Conservation (phyloP, 805 yeast genomes). For the Starmerella floris region DNA sequence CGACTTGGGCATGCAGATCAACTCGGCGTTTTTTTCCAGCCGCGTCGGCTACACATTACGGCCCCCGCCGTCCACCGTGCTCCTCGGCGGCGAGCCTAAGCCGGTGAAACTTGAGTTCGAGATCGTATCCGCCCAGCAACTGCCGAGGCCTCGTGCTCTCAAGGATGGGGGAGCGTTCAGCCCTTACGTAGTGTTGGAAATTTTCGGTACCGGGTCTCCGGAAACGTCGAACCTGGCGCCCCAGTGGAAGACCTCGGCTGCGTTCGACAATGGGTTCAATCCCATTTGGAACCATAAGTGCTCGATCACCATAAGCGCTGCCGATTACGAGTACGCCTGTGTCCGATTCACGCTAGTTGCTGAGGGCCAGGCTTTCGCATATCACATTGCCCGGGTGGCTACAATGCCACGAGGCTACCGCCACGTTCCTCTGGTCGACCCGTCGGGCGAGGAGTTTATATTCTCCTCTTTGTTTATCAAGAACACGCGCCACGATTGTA, state of each 20-base stretch:
- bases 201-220: constrained; percentile 33
- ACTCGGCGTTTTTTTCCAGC: constrained; percentile 57
- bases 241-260: constrained; percentile 27
- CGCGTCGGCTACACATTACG: constrained; percentile 62
- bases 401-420: constrained; percentile 67
- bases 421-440: constrained; percentile 62
- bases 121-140: constrained; percentile 69
- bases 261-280: constrained; percentile 67
- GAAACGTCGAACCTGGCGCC: constrained; percentile 7
- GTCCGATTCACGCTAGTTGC: constrained; percentile 27
- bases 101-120: constrained; percentile 27
- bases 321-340: constrained; percentile 27
- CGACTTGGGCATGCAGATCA: constrained; percentile 79
- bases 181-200: constrained; percentile 51
- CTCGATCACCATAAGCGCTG: constrained; percentile 30
- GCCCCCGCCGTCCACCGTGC: constrained; percentile 45
- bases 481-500: neutral
- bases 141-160: constrained; percentile 54
- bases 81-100: neutral
- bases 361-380: constrained; percentile 38
- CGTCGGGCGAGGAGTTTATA: constrained; percentile 64
- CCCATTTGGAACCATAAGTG: constrained; percentile 64
- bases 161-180: constrained; percentile 37
- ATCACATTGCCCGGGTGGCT: constrained; percentile 45
- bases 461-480: constrained; percentile 43